Evolutionary conservation across 768 basidiomycete genomes (phyloP).

Genomic region (Myochromella boudieri): DNA sequence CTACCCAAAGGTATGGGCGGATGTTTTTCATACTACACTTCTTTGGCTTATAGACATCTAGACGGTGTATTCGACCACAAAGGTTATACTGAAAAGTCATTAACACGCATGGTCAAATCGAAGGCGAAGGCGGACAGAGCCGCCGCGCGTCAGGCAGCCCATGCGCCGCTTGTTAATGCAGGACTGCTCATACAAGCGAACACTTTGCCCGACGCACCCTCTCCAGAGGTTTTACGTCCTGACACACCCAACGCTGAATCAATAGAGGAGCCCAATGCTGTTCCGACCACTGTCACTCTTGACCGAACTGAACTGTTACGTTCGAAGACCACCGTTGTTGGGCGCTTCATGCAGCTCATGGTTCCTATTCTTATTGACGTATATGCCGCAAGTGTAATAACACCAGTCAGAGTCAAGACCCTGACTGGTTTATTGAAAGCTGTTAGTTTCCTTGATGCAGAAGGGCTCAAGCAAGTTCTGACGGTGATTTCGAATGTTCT

Average conservation of each 20-base stretch:
- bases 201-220: constrained; percentile 24
- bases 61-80: constrained; percentile 97
- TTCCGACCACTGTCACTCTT: constrained; percentile 33
- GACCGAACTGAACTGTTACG: constrained; percentile 78
- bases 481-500: too few relatives aligned
- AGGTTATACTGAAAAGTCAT: constrained; percentile 82
- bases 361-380: constrained; percentile 96
- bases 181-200: constrained; percentile 2
- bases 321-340: constrained; percentile 72
- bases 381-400: constrained; percentile 96
- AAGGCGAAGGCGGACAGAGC: constrained; percentile 82
- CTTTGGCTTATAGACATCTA: constrained; percentile 26
- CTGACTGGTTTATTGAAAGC: constrained; percentile 88
- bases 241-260: constrained; percentile 44
- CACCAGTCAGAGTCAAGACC: constrained; percentile 85
- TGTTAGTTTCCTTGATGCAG: constrained; percentile 81
- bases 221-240: constrained; percentile 21
- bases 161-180: constrained; percentile 26
- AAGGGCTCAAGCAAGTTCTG: constrained; percentile 74
- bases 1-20: constrained; percentile 74
- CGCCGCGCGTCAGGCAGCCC: constrained; percentile 59
- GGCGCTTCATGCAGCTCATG: constrained; percentile 82
- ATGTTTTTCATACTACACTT: background rate
- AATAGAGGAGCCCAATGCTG: constrained; percentile 30
- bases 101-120: constrained; percentile 74